A percentile compares a stretch with the other conserved stretches of the same genome.
Conservation (phyloP, 106 monocot species). For the Ottelia alismoides region DNA sequence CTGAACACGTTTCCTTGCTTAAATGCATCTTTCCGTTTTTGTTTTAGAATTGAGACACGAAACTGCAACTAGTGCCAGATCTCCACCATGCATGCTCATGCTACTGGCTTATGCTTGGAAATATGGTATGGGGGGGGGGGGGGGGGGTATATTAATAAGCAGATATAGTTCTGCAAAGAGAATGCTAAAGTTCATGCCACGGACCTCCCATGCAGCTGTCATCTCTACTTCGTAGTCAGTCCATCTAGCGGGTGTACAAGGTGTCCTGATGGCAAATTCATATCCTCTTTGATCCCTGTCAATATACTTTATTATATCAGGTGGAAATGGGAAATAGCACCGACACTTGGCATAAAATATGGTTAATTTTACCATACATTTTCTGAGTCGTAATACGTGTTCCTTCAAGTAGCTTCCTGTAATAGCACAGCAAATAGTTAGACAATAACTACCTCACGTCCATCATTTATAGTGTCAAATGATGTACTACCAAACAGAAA, state of each 20-base stretch:
- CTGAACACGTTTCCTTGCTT: too few relatives aligned
- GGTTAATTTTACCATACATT: conserved; percentile 31
- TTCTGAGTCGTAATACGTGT: conserved; percentile 80
- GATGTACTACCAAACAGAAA: neutral
- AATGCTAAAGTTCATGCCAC: neutral
- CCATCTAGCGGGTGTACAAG: conserved; percentile 90
- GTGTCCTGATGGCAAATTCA: conserved; percentile 93
- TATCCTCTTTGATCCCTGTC: conserved; percentile 77
- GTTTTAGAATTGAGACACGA: too few relatives aligned
- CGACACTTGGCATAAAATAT: neutral
- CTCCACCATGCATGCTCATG: too few relatives aligned
- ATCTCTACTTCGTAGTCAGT: conserved; percentile 76
- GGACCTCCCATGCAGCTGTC: conserved; percentile 86
- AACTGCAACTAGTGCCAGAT: too few relatives aligned
- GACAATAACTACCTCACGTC: neutral
- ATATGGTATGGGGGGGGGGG: too few relatives aligned
- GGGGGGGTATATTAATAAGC: too few relatives aligned
- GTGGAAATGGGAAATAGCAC: conserved; percentile 4
- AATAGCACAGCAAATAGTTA: neutral
- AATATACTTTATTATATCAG: conserved; percentile 4
- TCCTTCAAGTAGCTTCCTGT: conserved; percentile 78
- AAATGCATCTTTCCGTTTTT: too few relatives aligned
- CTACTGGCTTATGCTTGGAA: too few relatives aligned
- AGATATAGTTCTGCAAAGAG: too few relatives aligned
- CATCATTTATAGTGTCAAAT: neutral